These are phyloP conservation scores for Ajuga chamaepitys DNA, from an alignment of 257 asterid species.

Conservation along the genomic window DNA sequence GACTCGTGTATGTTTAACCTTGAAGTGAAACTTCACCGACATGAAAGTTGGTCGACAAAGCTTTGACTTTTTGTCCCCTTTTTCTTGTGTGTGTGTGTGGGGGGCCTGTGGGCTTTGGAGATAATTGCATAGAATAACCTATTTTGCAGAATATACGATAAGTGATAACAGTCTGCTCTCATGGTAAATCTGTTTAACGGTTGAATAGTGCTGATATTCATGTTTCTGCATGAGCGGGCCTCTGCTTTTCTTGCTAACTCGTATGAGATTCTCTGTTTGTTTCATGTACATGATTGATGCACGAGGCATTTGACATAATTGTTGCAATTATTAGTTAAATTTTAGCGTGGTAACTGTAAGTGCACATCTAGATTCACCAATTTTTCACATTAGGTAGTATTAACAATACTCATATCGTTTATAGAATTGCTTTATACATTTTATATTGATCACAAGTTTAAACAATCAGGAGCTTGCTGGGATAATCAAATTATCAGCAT, in stretches of 20 bases:
- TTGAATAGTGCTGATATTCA: no score
- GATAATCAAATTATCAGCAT: conserved; percentile 77
- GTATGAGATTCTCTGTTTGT: neutral
- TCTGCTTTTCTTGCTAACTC: no score
- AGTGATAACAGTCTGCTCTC: no score
- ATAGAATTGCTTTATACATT: neutral
- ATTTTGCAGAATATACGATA: no score
- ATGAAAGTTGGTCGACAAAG: neutral
- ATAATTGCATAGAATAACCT: neutral
- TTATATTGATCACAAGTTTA: conserved; percentile 11
- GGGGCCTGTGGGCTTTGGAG: neutral
- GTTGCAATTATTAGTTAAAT: neutral
- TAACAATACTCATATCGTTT: neutral
- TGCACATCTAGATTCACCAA: conserved; percentile 3
- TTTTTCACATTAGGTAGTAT: conserved; percentile 6
- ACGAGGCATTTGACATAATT: neutral
- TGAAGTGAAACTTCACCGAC: neutral
- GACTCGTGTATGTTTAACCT: neutral
- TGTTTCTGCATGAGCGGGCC: no score
- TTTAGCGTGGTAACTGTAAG: neutral
- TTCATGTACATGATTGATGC: neutral
- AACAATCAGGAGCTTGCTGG: conserved; percentile 86
- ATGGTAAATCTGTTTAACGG: no score
- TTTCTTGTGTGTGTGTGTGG: no score
- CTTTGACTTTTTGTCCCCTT: neutral